Conservation (phyloP, 768 basidiomycete genomes). For the Amanita polypyramis region DNA sequence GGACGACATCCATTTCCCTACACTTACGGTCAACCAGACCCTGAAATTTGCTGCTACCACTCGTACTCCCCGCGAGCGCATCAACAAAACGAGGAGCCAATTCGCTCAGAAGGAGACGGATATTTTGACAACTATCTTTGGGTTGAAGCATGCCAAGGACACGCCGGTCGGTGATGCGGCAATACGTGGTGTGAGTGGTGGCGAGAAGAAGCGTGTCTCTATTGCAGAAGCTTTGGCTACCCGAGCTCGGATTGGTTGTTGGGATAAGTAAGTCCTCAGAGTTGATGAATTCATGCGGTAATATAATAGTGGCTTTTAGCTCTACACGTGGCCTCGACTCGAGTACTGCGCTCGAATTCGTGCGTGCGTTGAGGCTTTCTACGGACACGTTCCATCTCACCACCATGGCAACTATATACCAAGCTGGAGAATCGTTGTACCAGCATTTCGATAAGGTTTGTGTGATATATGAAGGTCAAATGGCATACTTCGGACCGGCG, state of each 20-base stretch:
- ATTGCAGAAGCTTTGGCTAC: constrained; percentile 50
- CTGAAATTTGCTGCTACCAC: constrained; percentile 59
- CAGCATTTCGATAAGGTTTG: constrained; percentile 63
- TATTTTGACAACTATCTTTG: constrained; percentile 58
- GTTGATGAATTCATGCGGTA: neutral
- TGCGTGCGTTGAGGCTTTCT: constrained; percentile 50
- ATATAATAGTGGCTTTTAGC: constrained; percentile 21
- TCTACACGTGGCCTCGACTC: constrained; percentile 57
- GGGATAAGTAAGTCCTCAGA: constrained; percentile 56
- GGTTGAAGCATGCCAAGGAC: constrained; percentile 59
- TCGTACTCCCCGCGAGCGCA: constrained; percentile 51
- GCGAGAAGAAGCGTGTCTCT: constrained; percentile 74
- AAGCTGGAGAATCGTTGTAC: constrained; percentile 65
- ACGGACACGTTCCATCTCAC: constrained; percentile 45
- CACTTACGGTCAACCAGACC: constrained; percentile 71
- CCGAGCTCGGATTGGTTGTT: constrained; percentile 54
- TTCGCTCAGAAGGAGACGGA: constrained; percentile 40
- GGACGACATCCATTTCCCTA: constrained; percentile 82
- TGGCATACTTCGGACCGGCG: constrained; percentile 68
- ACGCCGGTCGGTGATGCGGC: constrained; percentile 73
- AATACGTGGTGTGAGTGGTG: constrained; percentile 63
- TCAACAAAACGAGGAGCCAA: constrained; percentile 29
- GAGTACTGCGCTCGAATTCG: constrained; percentile 66
- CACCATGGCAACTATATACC: constrained; percentile 75
- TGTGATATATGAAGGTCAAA: constrained; percentile 63